A percentile compares a stretch with the other conserved stretches of the same genome.
Conservation (phyloP, 31 red algal genomes). For the Endocladia muricata region DNA sequence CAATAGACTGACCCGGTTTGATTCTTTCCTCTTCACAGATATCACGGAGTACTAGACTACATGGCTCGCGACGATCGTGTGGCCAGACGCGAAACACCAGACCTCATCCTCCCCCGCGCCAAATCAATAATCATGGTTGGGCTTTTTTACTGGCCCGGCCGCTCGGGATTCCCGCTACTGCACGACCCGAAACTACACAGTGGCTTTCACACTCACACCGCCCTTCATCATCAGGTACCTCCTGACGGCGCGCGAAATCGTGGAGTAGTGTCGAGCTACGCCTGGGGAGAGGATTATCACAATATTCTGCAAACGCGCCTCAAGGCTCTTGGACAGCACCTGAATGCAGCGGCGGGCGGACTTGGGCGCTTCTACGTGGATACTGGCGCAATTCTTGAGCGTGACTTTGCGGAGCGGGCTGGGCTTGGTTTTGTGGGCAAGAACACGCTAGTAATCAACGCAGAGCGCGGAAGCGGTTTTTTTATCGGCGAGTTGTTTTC, state of each 20-base stretch:
- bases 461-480: conserved; percentile 73
- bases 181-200: conserved; percentile 28
- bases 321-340: conserved; percentile 34
- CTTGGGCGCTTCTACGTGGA: conserved; percentile 93
- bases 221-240: too few species aligned
- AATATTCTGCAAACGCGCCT: conserved; percentile 38
- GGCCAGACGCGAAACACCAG: conserved; percentile 53
- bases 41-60: conserved; percentile 93
- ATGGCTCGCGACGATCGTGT: conserved; percentile 90
- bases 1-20: too few species aligned
- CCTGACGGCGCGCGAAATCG: conserved; percentile 15
- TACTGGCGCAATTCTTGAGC: conserved; percentile 89
- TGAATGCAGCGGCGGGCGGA: conserved; percentile 70
- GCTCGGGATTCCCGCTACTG: conserved; percentile 53
- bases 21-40: background rate
- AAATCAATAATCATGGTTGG: conserved; percentile 73
- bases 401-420: conserved; percentile 77
- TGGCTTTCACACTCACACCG: too few species aligned
- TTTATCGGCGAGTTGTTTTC: conserved; percentile 96
- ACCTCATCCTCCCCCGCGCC: conserved; percentile 75
- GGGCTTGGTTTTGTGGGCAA: conserved; percentile 96
- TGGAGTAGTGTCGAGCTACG: conserved; percentile 91
- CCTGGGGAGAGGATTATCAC: conserved; percentile 96
- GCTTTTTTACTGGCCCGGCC: conserved; percentile 93
- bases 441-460: conserved; percentile 91